Base-by-base conservation (phyloP, 2,329 filamentous ascomycete species). In the Teratosphaeria epicoccoides region DNA sequence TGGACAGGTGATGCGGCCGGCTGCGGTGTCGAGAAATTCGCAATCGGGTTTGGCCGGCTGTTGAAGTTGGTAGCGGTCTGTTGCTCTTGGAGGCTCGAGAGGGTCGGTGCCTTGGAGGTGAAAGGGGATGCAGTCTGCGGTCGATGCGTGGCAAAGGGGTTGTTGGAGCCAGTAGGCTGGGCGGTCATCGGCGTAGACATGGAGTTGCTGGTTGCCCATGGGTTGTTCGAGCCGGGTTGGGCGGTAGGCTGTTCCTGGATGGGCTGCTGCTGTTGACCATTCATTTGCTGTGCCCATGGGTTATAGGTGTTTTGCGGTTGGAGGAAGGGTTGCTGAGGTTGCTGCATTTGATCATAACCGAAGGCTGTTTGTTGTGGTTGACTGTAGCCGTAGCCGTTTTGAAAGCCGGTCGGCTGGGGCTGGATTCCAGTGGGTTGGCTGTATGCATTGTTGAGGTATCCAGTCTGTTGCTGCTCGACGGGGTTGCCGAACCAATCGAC, bases 401-500 rank as follows among this genome's bases (percentile, higher is more conserved):
- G 80, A 66, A 79, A 85, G 20, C 82, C 82, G 2, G 82, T 83
- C 58, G 76, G 74, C 65, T 84, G 80, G 37, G 64, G 63, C 55
- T 76, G 74, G 57, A 74, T 86, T n/a, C 88, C 88, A 1, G 88
- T 94, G 2, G 82, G 85, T 68, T 95, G 89, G 44, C 81, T 78
- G 63, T 85, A 85, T 55, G 82, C 79, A 60, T 81, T 83, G 69
- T 83, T 83, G 57, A 84, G 69, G 62, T 77, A 85, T 5, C 82
- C 82, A 12, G 82, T 85, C 50, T 75, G 78, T 54, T 78, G 78
- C 67, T 87, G 83, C 53, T 91, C 87, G 63, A 97, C 85, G 11
- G 90, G 88, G 69, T 98, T 98, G 53, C 91, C 93, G 62, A 94
- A 93, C 82, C 94, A 97, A 71, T 98, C 93, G 17, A 98, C 93